Evolutionary conservation across 306 rosid genomes (phyloP), one percentile per base, ranked within the genome.

Genomic region (Pachyrhizus erosus): DNA sequence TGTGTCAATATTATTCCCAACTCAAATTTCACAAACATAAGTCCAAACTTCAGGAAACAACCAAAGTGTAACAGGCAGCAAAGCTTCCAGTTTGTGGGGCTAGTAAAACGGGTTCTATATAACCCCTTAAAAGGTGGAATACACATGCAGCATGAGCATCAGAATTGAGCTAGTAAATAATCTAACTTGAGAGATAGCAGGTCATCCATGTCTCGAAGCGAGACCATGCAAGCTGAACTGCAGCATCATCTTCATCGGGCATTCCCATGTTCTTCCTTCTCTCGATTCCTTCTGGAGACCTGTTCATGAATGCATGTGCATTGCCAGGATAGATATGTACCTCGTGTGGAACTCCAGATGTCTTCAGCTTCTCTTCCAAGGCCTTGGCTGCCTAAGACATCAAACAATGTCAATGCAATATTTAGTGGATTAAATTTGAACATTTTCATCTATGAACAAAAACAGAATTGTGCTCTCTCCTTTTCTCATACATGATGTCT

Each of bases 241-340:
- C 87, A 37, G 82, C 81, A 45, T 90, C 94, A 82, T 94, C 95
- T 74, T 92, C 91, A 52, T 94, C 97, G 5, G 88, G 51, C 91
- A 91, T 4, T 75, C 95, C 94, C 93, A 90, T 86, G 73, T 49
- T 2, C 90, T 91, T 94, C 87, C 93, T 92, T 84, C 93, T 89
- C 85, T 90, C 45, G 57, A 89, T 79, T 51, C 96, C 97, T 42
- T 92, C 97, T 10, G 87, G 72, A 18, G 98, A 94, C 54, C 91
- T 89, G 89, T 94, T 92, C 98, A 94, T 92, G 92, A 94, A 94
- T 33, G 98, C 96, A 67, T 94, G 98, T 1, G 84, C 90, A 23
- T 75, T 89, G 80, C 98, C 98, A 0, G 92, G 90, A 80, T 92
- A 92, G n/a, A 91, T 46, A 86, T 89, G 89, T 46, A 94, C 94